Evolutionary conservation across 2,329 filamentous ascomycete genomes (phyloP).

Genomic region (Fusarium secorum): DNA sequence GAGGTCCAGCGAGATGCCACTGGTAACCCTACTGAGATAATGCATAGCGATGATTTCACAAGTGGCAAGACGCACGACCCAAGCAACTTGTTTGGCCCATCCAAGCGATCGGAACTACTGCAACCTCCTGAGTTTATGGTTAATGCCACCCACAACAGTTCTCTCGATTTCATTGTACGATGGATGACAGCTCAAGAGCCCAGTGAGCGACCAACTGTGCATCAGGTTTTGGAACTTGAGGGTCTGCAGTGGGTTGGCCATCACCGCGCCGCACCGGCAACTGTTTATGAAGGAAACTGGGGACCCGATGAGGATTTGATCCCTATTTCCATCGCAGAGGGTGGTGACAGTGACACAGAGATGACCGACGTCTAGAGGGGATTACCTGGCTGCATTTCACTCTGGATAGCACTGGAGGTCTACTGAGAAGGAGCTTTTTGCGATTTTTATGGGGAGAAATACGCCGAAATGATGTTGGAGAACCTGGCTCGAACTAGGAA

Average conservation of each 20-base stretch:
- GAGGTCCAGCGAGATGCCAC: conserved; percentile 77
- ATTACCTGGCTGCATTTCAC: conserved; percentile 38
- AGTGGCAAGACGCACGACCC: conserved; percentile 46
- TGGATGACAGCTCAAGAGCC: conserved; percentile 89
- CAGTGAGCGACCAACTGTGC: conserved; percentile 73
- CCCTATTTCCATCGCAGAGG: conserved; percentile 46
- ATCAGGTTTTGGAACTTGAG: conserved; percentile 75
- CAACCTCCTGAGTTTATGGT: conserved; percentile 88
- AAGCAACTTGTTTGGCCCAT: conserved; percentile 53
- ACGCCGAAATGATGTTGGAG: conserved; percentile 24
- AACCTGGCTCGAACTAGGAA: neutral
- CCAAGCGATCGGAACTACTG: conserved; percentile 59
- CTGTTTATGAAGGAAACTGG: conserved; percentile 95
- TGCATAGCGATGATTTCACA: conserved; percentile 48
- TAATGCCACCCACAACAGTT: conserved; percentile 73
- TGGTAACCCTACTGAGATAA: conserved; percentile 54
- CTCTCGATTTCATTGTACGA: conserved; percentile 82
- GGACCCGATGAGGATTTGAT: conserved; percentile 73
- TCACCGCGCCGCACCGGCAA: conserved; percentile 86
- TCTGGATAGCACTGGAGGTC: conserved; percentile 46
- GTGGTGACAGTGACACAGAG: conserved; percentile 59
- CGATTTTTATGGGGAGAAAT: conserved; percentile 36
- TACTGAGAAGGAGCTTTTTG: conserved; percentile 28
- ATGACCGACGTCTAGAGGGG: conserved; percentile 65
- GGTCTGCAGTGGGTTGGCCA: conserved; percentile 82